Evolutionary conservation across 1,139 yeast genomes (phyloP).

Genomic region (Debaryomyces psychrophilus): DNA sequence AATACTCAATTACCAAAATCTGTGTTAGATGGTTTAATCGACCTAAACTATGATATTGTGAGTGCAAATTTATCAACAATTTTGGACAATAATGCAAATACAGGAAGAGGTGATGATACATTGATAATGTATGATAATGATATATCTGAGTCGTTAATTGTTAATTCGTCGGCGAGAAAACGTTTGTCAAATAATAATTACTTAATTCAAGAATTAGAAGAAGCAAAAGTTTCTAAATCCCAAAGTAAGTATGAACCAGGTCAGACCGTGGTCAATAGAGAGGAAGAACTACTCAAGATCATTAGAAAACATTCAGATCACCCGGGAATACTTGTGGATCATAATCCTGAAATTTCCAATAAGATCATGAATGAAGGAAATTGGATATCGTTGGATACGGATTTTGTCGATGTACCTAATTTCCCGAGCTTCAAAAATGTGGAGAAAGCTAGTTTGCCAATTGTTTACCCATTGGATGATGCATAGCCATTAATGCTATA

Average conservation of each 20-base stretch:
- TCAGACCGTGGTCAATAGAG: constrained; percentile 12
- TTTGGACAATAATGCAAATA: constrained; percentile 10
- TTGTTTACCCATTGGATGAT: constrained; percentile 30
- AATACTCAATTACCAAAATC: constrained; percentile 51
- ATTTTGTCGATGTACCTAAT: constrained; percentile 32
- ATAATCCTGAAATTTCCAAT: constrained; percentile 60
- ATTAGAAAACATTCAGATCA: constrained; percentile 56
- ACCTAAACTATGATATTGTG: constrained; percentile 24
- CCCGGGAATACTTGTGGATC: constrained; percentile 56
- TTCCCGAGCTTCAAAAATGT: constrained; percentile 64
- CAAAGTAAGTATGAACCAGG: constrained; percentile 4
- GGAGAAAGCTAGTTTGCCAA: constrained; percentile 54
- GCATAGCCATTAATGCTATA: neutral
- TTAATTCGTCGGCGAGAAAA: constrained; percentile 28
- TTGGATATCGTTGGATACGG: constrained; percentile 27
- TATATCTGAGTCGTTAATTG: constrained; percentile 30
- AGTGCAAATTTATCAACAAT: constrained; percentile 25
- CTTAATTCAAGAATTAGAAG: constrained; percentile 20
- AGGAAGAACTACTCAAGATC: constrained; percentile 37
- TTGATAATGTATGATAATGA: constrained; percentile 30
- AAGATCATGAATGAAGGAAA: constrained; percentile 34
- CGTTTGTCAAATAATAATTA: constrained; percentile 29
- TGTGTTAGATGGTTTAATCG: constrained; percentile 43
- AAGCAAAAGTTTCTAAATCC: constrained; percentile 13
- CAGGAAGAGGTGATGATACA: constrained; percentile 23